phyloP scores from a whole-genome alignment of 2,329 filamentous ascomycete species.

The Sordariomycetes sp. region DNA sequence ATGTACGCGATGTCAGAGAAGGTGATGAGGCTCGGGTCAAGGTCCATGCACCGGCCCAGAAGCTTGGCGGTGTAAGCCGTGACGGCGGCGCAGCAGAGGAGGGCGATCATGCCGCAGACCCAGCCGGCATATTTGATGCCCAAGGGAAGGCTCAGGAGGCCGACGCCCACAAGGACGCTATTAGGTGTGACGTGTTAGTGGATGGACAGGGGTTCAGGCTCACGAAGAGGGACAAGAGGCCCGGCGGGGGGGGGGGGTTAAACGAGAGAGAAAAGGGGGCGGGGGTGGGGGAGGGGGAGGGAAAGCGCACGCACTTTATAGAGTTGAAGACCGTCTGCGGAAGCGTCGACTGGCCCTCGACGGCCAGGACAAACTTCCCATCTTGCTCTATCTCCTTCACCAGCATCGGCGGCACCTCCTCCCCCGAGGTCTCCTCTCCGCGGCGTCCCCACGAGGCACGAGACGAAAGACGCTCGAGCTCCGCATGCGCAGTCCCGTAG shows the following conservation, averaged over 20 bases:
- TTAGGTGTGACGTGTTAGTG: neutral
- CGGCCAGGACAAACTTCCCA: slow-evolving; percentile 68
- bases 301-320: slow-evolving; percentile 64
- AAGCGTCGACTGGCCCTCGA: slow-evolving; percentile 88
- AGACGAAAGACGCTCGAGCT: slow-evolving; percentile 2
- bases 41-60: slow-evolving; percentile 77
- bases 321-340: slow-evolving; percentile 96
- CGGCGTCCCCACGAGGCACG: slow-evolving; percentile 13
- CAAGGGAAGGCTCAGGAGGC: slow-evolving; percentile 76
- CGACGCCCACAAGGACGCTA: slow-evolving; percentile 74
- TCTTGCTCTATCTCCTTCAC: slow-evolving; percentile 84
- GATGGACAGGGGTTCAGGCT: neutral
- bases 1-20: slow-evolving; percentile 91
- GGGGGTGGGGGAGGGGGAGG: too few relatives aligned
- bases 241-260: neutral
- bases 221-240: neutral
- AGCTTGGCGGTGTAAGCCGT: slow-evolving; percentile 81
- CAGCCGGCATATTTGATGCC: slow-evolving; percentile 81
- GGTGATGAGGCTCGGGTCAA: slow-evolving; percentile 75
- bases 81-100: slow-evolving; percentile 59
- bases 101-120: slow-evolving; percentile 66
- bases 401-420: slow-evolving; percentile 61
- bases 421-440: slow-evolving; percentile 21
- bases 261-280: neutral
- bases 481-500: slow-evolving; percentile 36